A percentile compares a stretch with the other conserved stretches of the same genome.
Evolutionary conservation across 2,329 filamentous ascomycete species (phyloP).

Genomic region (Berkeleyomyces basicola): DNA sequence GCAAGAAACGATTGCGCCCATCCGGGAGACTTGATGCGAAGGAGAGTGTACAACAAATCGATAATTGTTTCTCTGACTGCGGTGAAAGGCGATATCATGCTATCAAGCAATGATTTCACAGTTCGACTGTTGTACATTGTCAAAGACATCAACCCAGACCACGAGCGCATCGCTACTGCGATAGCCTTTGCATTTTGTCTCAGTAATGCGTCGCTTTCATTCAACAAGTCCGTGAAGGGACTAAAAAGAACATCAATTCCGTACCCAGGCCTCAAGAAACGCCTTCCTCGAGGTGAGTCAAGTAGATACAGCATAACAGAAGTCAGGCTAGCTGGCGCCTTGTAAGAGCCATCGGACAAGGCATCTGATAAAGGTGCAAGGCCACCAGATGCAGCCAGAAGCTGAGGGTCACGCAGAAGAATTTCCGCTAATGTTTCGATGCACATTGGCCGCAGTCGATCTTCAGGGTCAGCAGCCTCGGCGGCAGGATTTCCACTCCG

Average conservation of each 20-base stretch:
- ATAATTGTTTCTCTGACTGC: slow-evolving; percentile 58
- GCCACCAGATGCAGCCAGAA: slow-evolving; percentile 71
- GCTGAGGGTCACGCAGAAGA: slow-evolving; percentile 64
- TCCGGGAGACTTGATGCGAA: slow-evolving; percentile 81
- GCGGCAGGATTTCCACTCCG: slow-evolving; percentile 47
- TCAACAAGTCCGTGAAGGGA: slow-evolving; percentile 71
- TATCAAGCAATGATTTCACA: slow-evolving; percentile 59
- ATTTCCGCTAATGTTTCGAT: slow-evolving; percentile 88
- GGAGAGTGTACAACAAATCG: slow-evolving; percentile 62
- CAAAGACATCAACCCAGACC: slow-evolving; percentile 79
- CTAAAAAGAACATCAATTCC: slow-evolving; percentile 83
- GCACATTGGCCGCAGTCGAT: slow-evolving; percentile 76
- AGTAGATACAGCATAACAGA: slow-evolving; percentile 79
- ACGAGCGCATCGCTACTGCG: slow-evolving; percentile 75
- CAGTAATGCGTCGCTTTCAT: slow-evolving; percentile 42
- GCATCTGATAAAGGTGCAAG: slow-evolving; percentile 81
- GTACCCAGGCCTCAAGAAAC: slow-evolving; percentile 71
- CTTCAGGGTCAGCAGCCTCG: slow-evolving; percentile 49
- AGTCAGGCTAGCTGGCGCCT: slow-evolving; percentile 77
- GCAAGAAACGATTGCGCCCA: slow-evolving; percentile 96
- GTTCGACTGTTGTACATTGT: slow-evolving; percentile 79
- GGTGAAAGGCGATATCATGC: slow-evolving; percentile 40
- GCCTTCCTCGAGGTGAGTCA: slow-evolving; percentile 65
- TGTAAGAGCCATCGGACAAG: slow-evolving; percentile 77
- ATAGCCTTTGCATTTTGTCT: slow-evolving; percentile 90